Conservation (phyloP, 2,329 filamentous ascomycete genomes). For the Anthostomella pinea region DNA sequence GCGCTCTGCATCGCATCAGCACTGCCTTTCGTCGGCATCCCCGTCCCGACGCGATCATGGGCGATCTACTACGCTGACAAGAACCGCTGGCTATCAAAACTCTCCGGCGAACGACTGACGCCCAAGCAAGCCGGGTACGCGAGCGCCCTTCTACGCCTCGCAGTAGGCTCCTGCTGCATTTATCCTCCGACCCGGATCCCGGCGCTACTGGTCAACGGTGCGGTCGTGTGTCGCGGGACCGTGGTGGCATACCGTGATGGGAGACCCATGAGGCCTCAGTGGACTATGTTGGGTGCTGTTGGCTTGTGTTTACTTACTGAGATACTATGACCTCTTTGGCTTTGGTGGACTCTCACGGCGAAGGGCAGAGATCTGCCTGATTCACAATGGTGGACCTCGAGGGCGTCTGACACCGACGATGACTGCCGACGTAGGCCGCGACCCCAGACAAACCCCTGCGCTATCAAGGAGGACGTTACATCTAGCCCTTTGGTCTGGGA, state of each 20-base stretch:
- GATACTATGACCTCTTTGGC: no score
- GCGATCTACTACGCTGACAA: slow-evolving; percentile 24
- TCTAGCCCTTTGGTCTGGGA: no score
- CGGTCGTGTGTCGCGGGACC: slow-evolving; percentile 17
- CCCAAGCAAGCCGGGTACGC: slow-evolving; percentile 18
- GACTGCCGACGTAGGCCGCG: no score
- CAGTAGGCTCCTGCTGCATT: slow-evolving; percentile 19
- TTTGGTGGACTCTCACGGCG: no score
- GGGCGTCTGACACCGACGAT: no score
- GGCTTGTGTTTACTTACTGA: no score
- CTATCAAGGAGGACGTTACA: no score
- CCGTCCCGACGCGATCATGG: slow-evolving; percentile 16
- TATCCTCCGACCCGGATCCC: slow-evolving; percentile 15
- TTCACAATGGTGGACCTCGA: no score
- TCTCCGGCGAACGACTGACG: slow-evolving; percentile 16
- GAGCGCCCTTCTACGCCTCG: slow-evolving; percentile 16
- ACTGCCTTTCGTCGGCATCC: slow-evolving; percentile 21
- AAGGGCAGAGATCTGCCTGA: no score
- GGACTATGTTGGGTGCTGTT: slow-evolving; percentile 19
- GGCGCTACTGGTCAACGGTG: slow-evolving; percentile 17
- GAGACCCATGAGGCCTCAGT: slow-evolving; percentile 21
- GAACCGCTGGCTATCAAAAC: slow-evolving; percentile 18
- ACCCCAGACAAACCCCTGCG: no score
- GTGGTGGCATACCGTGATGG: slow-evolving; percentile 17
- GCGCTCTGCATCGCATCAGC: slow-evolving; percentile 21